Conservation (phyloP, 2,329 filamentous ascomycete genomes). For the Aspergillus sp. region DNA sequence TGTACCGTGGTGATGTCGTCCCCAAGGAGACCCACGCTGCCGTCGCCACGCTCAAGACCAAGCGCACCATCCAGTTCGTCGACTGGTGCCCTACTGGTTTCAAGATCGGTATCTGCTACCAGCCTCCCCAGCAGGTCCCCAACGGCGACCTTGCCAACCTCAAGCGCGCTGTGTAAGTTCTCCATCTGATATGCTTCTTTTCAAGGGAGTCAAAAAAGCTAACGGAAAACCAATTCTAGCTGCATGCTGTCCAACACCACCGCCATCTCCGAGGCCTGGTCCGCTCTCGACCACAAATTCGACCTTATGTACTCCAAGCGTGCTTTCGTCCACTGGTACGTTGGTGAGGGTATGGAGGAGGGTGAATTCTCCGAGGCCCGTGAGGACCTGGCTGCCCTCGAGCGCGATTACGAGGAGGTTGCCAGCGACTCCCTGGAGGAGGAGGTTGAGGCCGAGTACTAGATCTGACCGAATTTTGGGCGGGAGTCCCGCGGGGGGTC, state of each 20-base stretch:
- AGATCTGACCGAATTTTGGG: constrained; percentile 40
- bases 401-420: constrained; percentile 99
- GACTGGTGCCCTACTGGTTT: constrained; percentile 99
- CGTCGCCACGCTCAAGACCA: constrained; percentile 96
- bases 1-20: constrained; percentile 98
- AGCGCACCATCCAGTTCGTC: constrained; percentile 98
- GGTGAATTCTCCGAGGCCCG: constrained; percentile 99
- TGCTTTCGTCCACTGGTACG: constrained; percentile 99
- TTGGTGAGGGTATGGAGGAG: constrained; percentile 99
- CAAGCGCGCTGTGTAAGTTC: constrained; percentile 90
- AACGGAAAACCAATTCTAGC: constrained; percentile 45
- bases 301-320: constrained; percentile 99
- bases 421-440: constrained; percentile 89
- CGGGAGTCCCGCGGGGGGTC: constrained; percentile 16
- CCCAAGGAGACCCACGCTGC: constrained; percentile 92
- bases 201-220: background rate
- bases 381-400: constrained; percentile 95
- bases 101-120: constrained; percentile 99
- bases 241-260: constrained; percentile 97
- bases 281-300: constrained; percentile 94
- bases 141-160: constrained; percentile 98
- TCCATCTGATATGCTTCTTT: background rate
- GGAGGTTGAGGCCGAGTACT: constrained; percentile 91
- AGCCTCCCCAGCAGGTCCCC: constrained; percentile 91
- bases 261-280: constrained; percentile 97